Conservation (phyloP, 2,329 filamentous ascomycete species). For the Fusarium sp. region DNA sequence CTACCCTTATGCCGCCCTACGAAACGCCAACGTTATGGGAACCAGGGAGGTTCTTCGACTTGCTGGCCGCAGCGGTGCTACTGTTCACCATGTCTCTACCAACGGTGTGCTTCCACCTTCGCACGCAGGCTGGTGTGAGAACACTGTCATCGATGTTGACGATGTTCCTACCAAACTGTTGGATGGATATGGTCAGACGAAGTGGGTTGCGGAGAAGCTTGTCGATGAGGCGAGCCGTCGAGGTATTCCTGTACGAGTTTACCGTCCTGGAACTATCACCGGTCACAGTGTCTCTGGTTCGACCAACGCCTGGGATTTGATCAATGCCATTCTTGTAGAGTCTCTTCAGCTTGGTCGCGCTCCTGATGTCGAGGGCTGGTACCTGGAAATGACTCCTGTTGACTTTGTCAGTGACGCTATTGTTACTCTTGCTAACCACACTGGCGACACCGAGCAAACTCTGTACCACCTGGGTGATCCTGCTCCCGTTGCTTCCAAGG, state of each 20-base stretch:
- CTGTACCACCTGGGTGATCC: constrained; percentile 83
- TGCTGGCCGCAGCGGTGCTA: constrained; percentile 74
- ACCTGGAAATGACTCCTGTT: constrained; percentile 85
- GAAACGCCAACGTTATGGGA: constrained; percentile 82
- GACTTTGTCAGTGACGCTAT: constrained; percentile 84
- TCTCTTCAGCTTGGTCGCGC: constrained; percentile 78
- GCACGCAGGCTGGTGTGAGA: constrained; percentile 77
- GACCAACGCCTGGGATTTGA: constrained; percentile 81
- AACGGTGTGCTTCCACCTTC: constrained; percentile 83
- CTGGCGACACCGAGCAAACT: constrained; percentile 69
- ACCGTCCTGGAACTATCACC: constrained; percentile 81
- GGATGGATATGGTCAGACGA: constrained; percentile 83
- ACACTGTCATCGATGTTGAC: constrained; percentile 73
- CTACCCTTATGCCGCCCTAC: constrained; percentile 82
- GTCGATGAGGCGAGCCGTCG: constrained; percentile 76
- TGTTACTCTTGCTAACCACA: constrained; percentile 75
- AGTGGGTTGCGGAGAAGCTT: constrained; percentile 84
- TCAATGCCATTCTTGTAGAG: constrained; percentile 82
- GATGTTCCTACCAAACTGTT: constrained; percentile 76
- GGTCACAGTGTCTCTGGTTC: constrained; percentile 81
- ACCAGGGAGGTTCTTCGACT: constrained; percentile 80
- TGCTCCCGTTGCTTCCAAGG: constrained; percentile 73
- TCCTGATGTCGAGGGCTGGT: constrained; percentile 80
- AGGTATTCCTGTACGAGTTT: constrained; percentile 77
- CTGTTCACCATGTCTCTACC: constrained; percentile 82